Conservation (phyloP, 1,284 basidiomycete genomes). For the Malassezia caprae region DNA sequence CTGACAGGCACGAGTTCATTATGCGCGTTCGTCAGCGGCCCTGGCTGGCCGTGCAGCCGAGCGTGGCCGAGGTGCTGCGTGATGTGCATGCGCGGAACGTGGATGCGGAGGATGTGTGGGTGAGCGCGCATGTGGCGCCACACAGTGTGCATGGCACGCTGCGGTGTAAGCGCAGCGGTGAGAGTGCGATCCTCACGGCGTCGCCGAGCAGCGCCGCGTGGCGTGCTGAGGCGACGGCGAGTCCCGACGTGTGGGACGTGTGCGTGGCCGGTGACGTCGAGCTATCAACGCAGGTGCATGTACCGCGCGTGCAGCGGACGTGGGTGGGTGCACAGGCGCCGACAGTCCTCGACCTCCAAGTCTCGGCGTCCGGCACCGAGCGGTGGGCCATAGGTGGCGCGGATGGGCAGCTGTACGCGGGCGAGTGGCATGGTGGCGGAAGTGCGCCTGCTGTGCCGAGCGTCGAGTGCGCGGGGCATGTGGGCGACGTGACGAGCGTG, state of each 20-base stretch:
- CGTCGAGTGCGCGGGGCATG: conserved; percentile 22
- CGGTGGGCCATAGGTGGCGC: conserved; percentile 9
- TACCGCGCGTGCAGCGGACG: background rate
- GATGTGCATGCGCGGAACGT: conserved; percentile 1
- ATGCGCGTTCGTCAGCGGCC: conserved; percentile 6
- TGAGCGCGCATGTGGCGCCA: background rate
- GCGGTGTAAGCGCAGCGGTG: background rate
- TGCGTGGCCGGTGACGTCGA: background rate
- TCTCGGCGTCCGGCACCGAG: background rate
- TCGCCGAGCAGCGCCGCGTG: background rate
- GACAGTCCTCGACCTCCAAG: background rate
- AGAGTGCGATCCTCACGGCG: background rate
- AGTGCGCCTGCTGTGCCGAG: background rate
- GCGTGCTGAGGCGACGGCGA: background rate
- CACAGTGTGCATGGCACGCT: background rate
- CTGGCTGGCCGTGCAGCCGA: conserved; percentile 6
- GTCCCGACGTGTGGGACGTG: background rate
- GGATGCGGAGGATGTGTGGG: conserved; percentile 3
- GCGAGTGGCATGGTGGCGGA: background rate
- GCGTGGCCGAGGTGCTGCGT: background rate
- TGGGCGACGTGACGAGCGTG: conserved; percentile 30
- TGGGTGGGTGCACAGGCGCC: background rate
- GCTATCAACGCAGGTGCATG: background rate
- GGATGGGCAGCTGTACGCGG: conserved; percentile 1
- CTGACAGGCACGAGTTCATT: background rate